phyloP scores from a whole-genome alignment of 1,284 basidiomycete species.

The Termitomyces sp. region DNA sequence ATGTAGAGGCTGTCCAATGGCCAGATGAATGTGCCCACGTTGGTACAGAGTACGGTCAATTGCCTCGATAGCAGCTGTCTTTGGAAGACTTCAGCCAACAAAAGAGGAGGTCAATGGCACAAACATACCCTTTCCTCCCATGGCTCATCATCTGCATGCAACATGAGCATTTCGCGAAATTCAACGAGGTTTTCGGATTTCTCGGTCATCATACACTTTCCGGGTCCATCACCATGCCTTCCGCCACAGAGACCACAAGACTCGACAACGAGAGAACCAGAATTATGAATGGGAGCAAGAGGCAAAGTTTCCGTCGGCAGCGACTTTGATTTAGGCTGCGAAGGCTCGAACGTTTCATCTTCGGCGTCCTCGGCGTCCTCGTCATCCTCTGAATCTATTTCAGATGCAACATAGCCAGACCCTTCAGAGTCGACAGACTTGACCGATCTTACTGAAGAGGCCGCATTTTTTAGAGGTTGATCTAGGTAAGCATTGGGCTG shows the following conservation, averaged over 20 bases:
- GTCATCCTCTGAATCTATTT: conserved; percentile 26
- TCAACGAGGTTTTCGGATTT: conserved; percentile 60
- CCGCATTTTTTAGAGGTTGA: conserved; percentile 26
- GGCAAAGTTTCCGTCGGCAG: not conserved
- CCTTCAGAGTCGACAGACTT: conserved; percentile 28
- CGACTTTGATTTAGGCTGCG: conserved; percentile 4
- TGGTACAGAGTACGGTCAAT: conserved; percentile 58
- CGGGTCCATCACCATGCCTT: conserved; percentile 39
- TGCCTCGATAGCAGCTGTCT: conserved; percentile 58
- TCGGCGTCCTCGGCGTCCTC: conserved; percentile 18
- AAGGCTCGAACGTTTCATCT: conserved; percentile 21
- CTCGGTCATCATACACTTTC: conserved; percentile 60
- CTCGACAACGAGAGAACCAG: conserved; percentile 3
- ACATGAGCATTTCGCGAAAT: conserved; percentile 61
- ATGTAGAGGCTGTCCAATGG: conserved; percentile 58
- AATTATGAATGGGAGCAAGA: conserved; percentile 7
- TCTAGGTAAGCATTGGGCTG: conserved; percentile 24
- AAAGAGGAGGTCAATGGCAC: conserved; percentile 3
- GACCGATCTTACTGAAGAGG: not conserved
- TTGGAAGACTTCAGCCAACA: conserved; percentile 10
- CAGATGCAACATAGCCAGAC: conserved; percentile 31
- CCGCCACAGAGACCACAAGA: conserved; percentile 60
- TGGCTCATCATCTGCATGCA: conserved; percentile 57
- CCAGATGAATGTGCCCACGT: conserved; percentile 50
- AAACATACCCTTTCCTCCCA: conserved; percentile 54